Conservation (phyloP, 1,284 basidiomycete species). For the Trametes polyzona region DNA sequence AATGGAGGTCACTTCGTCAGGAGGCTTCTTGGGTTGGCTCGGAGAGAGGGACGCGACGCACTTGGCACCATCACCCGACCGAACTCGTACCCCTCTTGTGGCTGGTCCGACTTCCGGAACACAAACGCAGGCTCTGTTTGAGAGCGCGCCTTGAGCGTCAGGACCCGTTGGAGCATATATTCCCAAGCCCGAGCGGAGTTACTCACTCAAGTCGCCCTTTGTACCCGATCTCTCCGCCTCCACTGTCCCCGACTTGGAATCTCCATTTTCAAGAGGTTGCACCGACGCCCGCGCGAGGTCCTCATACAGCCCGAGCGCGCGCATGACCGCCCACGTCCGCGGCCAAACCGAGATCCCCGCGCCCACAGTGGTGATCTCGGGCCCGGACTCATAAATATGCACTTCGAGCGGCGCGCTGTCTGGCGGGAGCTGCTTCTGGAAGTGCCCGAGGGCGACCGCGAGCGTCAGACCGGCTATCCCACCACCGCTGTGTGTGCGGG, state of each 20-base stretch:
- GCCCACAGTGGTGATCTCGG: constrained; percentile 41
- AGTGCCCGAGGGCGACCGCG: constrained; percentile 39
- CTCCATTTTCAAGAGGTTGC: constrained; percentile 12
- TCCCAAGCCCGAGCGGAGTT: no score
- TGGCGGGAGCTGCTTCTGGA: constrained; percentile 14
- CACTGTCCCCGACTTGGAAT: no score
- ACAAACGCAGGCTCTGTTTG: constrained; percentile 22
- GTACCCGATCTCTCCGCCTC: no score
- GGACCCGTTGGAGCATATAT: neutral
- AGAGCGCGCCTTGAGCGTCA: neutral
- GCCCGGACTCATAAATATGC: constrained; percentile 42
- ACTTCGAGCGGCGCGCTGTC: constrained; percentile 32
- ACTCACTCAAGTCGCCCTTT: constrained; percentile 5
- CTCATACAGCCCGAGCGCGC: constrained; percentile 39
- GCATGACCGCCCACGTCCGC: constrained; percentile 42
- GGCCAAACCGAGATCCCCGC: constrained; percentile 45
- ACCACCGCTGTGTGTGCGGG: constrained; percentile 35
- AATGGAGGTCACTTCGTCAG: no score
- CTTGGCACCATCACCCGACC: constrained; percentile 19
- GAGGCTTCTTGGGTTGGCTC: neutral
- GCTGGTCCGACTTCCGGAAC: constrained; percentile 26
- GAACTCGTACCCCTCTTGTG: constrained; percentile 21
- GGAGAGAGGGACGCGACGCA: neutral
- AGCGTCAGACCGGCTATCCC: constrained; percentile 44
- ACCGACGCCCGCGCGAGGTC: constrained; percentile 34